phyloP scores from a whole-genome alignment of 2,329 filamentous ascomycete genomes.

The Ophidiomyces ophidiicola region DNA sequence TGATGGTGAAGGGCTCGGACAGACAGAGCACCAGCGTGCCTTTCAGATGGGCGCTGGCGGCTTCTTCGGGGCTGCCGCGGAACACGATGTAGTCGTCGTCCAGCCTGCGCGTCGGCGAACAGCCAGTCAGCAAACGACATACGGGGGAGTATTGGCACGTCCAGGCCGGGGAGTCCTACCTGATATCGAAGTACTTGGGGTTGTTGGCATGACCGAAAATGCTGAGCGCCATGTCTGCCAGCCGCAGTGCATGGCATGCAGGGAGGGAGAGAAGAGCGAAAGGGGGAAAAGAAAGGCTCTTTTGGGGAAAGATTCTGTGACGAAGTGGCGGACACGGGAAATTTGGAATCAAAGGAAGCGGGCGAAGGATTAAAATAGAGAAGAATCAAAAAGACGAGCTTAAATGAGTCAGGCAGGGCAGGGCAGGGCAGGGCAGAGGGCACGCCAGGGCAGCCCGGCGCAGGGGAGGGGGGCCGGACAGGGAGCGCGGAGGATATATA shows the following conservation, averaged over 20 bases:
- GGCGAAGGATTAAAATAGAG: too few relatives aligned
- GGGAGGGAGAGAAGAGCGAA: background rate
- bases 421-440: too few relatives aligned
- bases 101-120: constrained; percentile 39
- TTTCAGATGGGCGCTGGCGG: constrained; percentile 60
- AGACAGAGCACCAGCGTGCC: constrained; percentile 64
- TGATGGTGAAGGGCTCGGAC: constrained; percentile 54
- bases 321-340: too few relatives aligned
- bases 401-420: too few relatives aligned
- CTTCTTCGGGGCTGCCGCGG: constrained; percentile 61
- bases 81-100: constrained; percentile 71
- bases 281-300: background rate
- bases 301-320: too few relatives aligned
- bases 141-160: background rate
- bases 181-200: constrained; percentile 40
- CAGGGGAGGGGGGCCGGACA: too few relatives aligned
- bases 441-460: too few relatives aligned
- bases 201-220: constrained; percentile 35
- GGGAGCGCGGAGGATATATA: too few relatives aligned
- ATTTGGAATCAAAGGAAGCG: too few relatives aligned
- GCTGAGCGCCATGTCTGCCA: constrained; percentile 32
- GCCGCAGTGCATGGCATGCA: constrained; percentile 2
- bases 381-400: too few relatives aligned
- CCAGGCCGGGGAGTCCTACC: constrained; percentile 21
- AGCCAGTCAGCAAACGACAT: background rate